phyloP scores from a whole-genome alignment of 1,284 basidiomycete species.

The Tausonia pullulans region DNA sequence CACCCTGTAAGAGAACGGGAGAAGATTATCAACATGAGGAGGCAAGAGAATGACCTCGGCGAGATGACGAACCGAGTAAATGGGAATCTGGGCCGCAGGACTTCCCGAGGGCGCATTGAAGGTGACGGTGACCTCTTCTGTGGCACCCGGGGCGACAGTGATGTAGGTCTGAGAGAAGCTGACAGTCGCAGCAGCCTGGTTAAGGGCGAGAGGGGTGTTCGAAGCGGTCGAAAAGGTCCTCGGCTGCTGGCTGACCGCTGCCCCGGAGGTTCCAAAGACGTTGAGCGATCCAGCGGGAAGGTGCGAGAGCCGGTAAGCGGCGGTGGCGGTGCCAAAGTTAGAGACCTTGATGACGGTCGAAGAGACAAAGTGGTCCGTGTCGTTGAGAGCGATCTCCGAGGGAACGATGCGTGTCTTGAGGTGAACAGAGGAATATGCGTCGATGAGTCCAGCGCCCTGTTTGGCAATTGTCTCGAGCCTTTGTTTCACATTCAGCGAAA shows the following conservation, averaged over 20 bases:
- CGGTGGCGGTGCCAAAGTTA: slow-evolving; percentile 1
- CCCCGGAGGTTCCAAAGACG: neutral
- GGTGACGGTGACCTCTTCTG: slow-evolving; percentile 27
- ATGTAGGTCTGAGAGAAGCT: slow-evolving; percentile 33
- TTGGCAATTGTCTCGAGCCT: slow-evolving; percentile 49
- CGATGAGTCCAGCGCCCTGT: slow-evolving; percentile 55
- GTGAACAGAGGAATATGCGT: slow-evolving; percentile 52
- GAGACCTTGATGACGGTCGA: slow-evolving; percentile 1
- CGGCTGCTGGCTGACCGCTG: no score
- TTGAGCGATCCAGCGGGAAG: slow-evolving; percentile 1
- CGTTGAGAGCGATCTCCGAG: slow-evolving; percentile 53
- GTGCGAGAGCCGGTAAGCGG: slow-evolving; percentile 6
- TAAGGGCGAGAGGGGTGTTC: slow-evolving; percentile 41
- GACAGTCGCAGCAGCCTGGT: slow-evolving; percentile 39
- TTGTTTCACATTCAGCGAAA: no score
- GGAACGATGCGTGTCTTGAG: slow-evolving; percentile 47
- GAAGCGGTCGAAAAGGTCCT: neutral
- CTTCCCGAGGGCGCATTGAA: slow-evolving; percentile 40
- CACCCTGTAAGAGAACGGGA: slow-evolving; percentile 21
- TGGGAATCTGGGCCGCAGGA: slow-evolving; percentile 42
- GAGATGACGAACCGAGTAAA: slow-evolving; percentile 39
- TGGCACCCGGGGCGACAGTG: slow-evolving; percentile 32
- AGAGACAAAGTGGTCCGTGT: slow-evolving; percentile 43
- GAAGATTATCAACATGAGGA: no score
- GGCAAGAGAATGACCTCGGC: no score